These are phyloP conservation scores for Ulota crispa DNA, from an alignment of 225 moss, liverwort and hornwort genomes.

Conservation along the genomic window DNA sequence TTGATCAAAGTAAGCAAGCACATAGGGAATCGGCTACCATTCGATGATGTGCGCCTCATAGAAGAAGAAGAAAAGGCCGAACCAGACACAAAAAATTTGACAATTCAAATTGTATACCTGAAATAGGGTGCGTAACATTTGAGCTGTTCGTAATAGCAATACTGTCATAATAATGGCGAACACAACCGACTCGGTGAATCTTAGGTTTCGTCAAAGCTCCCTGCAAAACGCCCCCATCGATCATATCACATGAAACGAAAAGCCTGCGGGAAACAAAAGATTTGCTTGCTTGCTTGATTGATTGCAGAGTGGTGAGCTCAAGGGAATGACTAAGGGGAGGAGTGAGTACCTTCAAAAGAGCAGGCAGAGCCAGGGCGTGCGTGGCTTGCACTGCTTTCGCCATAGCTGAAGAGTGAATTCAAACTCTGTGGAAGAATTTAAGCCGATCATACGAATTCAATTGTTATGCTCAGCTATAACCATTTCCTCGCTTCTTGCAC, in stretches of 20 bases:
- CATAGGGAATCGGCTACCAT: not conserved
- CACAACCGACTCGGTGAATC: conserved; percentile 15
- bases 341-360: conserved; percentile 35
- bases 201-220: conserved; percentile 31
- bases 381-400: conserved; percentile 52
- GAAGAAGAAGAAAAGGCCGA: not conserved
- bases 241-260: not conserved
- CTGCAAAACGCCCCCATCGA: conserved; percentile 9
- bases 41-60: not conserved
- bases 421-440: not conserved
- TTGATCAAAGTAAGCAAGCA: not conserved
- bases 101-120: not conserved
- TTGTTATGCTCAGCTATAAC: not conserved
- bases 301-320: too few relatives aligned
- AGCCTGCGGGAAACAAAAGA: not conserved
- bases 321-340: not conserved
- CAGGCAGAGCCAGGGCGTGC: conserved; percentile 44
- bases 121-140: not conserved
- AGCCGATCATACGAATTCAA: not conserved
- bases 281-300: not conserved
- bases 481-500: not conserved
- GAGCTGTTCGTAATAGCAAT: conserved; percentile 10
- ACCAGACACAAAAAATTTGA: not conserved
- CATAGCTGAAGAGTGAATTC: conserved; percentile 28
- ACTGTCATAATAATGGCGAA: conserved; percentile 11